Base-by-base conservation (phyloP, 78 protist genomes). In the Dictyostelium brefeldianum region DNA sequence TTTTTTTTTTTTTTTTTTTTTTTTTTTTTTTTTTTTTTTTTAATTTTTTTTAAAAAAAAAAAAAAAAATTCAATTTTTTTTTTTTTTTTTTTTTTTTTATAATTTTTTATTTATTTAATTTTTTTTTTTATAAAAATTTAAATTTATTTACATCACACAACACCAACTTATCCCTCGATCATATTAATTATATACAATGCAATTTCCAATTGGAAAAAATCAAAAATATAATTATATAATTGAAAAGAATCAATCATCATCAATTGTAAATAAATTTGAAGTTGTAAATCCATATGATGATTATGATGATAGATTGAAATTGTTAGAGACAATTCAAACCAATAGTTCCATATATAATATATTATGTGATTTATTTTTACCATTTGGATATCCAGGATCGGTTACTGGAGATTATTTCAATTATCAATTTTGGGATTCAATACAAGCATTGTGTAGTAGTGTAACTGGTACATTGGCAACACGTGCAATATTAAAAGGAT, bases 361-460 rank as follows among this genome's bases (percentile, higher is more conserved):
- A 20, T 53, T 91, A 4, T 10, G 64, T 17, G 57, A 50, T 3
- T 73, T 82, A 65, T 93, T 93, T 36, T 20, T 93, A 48, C 96
- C 96, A 5, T 25, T 31, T 11, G 97, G 97, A 20, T 97, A 95
- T 59, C 98, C 98, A 6, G 51, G 78, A n/a, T 51, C 96, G 1
- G 98, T 97, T 22, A 73, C 92, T 1, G 10, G 22, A 7, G 97
- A 97, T 75, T 97, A 97, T 64, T 7, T 81, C 11, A 47, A 54
- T 14, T 97, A 96, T 79, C 97, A 95, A 67, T 4, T 50, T 8
- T 97, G 96, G 96, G 97, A 96, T 92, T 89, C 96, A 11, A 18
- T 94, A 10, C 98, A 96, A 69, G 97, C 97, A 22, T 70, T 95
- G 7, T 93, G 92, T 25, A 54, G 84, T 46, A 80, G 83, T 10